phyloP scores from a whole-genome alignment of 1,284 basidiomycete genomes.

The Ceratobasidium sp. region DNA sequence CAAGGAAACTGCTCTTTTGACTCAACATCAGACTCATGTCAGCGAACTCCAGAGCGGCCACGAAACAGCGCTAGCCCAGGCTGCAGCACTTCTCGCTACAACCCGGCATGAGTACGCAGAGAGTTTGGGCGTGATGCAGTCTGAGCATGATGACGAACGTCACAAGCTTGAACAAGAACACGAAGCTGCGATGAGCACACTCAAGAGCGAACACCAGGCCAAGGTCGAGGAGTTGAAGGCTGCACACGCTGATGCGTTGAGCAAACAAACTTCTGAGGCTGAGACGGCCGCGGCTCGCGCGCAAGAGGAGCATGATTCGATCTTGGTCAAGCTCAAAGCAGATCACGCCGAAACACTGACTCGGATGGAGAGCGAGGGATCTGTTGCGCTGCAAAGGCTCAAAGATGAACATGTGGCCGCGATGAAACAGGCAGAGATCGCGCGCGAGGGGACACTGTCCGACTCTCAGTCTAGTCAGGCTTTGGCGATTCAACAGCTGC shows the following conservation, averaged over 20 bases:
- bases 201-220: conserved; percentile 41
- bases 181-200: conserved; percentile 39
- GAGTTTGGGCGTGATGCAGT: conserved; percentile 37
- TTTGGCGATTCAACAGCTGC: conserved; percentile 42
- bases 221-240: conserved; percentile 14
- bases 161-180: conserved; percentile 40
- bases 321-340: conserved; percentile 51
- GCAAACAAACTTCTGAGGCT: conserved; percentile 2
- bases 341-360: conserved; percentile 40
- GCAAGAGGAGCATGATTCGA: conserved; percentile 60
- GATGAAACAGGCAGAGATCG: conserved; percentile 71
- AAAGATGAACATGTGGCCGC: conserved; percentile 41
- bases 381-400: conserved; percentile 37
- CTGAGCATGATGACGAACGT: conserved; percentile 31
- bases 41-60: conserved; percentile 59
- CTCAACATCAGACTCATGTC: conserved; percentile 60
- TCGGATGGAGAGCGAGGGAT: conserved; percentile 41
- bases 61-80: conserved; percentile 55
- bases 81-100: conserved; percentile 55
- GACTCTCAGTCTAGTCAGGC: conserved; percentile 60
- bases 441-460: conserved; percentile 73
- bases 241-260: conserved; percentile 16
- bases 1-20: conserved; percentile 11
- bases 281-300: conserved; percentile 14
- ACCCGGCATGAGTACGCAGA: conserved; percentile 61